Evolutionary conservation across 2,329 filamentous ascomycete species (phyloP), one percentile per base, ranked within the genome.

Genomic region (Epichloe typhina): DNA sequence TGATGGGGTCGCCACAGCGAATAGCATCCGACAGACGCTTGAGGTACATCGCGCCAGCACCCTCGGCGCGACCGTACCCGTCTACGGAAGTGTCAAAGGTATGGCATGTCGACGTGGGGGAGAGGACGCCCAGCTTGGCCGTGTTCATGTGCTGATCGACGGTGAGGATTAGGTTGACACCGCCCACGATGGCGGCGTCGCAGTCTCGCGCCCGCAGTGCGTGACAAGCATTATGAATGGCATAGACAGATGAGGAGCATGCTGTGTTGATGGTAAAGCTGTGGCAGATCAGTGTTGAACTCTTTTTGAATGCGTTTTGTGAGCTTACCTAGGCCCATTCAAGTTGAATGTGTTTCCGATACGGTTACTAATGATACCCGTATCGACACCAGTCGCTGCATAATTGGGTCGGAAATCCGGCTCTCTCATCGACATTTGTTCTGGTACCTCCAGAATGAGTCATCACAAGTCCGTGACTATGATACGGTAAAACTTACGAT

Each of bases 321-420:
- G 23, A 7, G 23, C 23, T 26, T 26, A 26, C 23, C 23, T 26
- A 26, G 23, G 23, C 23, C 23, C 69, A 5, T 58, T 57, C 5
- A 71, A 53, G 56, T 70, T 64, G 45, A 69, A 70, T 4, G 61
- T 54, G 52, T 71, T 56, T 15, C 59, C 58, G 33, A 71, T 62
- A 0, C 69, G 62, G 55, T 69, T 66, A 46, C 60, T 61, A 21
- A 69, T 58, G 42, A 71, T 66, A 11, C 61, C 60, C 2, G 64
- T 52, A n/a, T 62, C 65, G 1, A 64, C 59, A 4, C 69, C 68
- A 3, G 56, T 58, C 11, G 54, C 53, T 12, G 47, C 49, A 48
- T 49, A 5, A 37, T 31, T 31, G 23, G 54, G 54, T 26, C 42
- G 38, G 43, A 50, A 54, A 0, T 54, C 17, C 8, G 17, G 43